phyloP scores from a whole-genome alignment of 106 monocot species.

The Acorus gramineus region DNA sequence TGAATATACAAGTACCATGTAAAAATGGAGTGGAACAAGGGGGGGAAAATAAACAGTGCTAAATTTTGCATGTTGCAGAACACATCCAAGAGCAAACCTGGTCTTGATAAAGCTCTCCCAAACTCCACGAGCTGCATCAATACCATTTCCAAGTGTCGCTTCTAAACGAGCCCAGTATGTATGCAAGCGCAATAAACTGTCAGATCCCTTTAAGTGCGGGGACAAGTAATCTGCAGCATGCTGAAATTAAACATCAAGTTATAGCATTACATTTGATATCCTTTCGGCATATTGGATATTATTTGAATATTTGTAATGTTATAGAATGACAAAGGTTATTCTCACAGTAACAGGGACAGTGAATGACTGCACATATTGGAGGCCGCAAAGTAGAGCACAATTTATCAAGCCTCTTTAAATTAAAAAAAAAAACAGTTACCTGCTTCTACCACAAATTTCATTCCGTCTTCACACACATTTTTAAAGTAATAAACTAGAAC shows the following conservation, averaged over 20 bases:
- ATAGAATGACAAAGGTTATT: too few relatives aligned
- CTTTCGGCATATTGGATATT: too few relatives aligned
- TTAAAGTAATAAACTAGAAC: too few relatives aligned
- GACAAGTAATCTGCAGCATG: conserved; percentile 78
- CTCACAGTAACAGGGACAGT: too few relatives aligned
- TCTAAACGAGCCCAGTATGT: conserved; percentile 87
- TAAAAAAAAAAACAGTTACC: too few relatives aligned
- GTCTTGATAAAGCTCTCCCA: conserved; percentile 88
- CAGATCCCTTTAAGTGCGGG: conserved; percentile 27
- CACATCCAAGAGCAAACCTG: conserved; percentile 35
- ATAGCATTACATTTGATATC: not conserved
- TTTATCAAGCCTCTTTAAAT: too few relatives aligned
- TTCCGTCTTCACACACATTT: too few relatives aligned
- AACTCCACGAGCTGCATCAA: conserved; percentile 74
- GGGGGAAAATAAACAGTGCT: not conserved
- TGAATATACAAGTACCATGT: conserved; percentile 17
- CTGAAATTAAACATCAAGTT: conserved; percentile 22
- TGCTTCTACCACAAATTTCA: too few relatives aligned
- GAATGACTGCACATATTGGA: too few relatives aligned
- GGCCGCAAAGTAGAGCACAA: too few relatives aligned
- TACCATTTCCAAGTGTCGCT: conserved; percentile 56
- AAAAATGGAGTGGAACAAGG: not conserved
- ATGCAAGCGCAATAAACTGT: conserved; percentile 55
- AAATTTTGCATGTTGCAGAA: not conserved
- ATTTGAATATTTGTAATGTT: too few relatives aligned